Conservation (phyloP, 2,329 filamentous ascomycete genomes). For the Phialophora verrucosa region DNA sequence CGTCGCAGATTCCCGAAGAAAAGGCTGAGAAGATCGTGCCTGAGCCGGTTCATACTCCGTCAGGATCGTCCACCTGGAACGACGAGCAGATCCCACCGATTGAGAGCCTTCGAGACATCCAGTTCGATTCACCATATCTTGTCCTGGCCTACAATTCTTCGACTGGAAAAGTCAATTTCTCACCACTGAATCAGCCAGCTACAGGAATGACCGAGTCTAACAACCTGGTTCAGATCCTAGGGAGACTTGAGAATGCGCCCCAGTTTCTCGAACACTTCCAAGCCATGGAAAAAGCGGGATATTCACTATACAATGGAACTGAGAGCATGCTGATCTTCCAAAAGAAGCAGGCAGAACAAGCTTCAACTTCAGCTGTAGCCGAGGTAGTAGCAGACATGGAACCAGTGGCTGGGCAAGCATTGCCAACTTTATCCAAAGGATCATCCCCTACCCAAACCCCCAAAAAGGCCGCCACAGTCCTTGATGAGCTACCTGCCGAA, state of each 20-base stretch:
- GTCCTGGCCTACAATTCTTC: constrained; percentile 36
- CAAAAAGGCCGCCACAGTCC: constrained; percentile 32
- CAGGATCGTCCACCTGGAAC: constrained; percentile 31
- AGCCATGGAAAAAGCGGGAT: constrained; percentile 48
- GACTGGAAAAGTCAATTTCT: constrained; percentile 31
- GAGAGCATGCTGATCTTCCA: constrained; percentile 43
- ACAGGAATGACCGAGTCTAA: constrained; percentile 7
- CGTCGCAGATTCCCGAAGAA: neutral
- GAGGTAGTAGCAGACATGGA: neutral
- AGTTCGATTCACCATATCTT: constrained; percentile 31
- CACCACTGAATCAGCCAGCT: constrained; percentile 31
- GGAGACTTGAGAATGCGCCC: constrained; percentile 48
- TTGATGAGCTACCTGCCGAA: constrained; percentile 33
- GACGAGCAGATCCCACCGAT: constrained; percentile 35
- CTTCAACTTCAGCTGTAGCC: neutral
- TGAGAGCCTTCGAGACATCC: constrained; percentile 20
- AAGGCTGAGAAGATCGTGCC: constrained; percentile 21
- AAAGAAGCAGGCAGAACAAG: constrained; percentile 25
- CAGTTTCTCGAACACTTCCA: constrained; percentile 51
- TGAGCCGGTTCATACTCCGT: constrained; percentile 27
- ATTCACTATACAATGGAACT: constrained; percentile 50
- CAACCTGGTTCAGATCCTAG: constrained; percentile 46
- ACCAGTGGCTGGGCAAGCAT: neutral
- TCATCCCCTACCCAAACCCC: neutral
- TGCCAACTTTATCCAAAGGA: neutral